Conservation (phyloP, 1,284 basidiomycete species). For the Porogramme epimiltina region DNA sequence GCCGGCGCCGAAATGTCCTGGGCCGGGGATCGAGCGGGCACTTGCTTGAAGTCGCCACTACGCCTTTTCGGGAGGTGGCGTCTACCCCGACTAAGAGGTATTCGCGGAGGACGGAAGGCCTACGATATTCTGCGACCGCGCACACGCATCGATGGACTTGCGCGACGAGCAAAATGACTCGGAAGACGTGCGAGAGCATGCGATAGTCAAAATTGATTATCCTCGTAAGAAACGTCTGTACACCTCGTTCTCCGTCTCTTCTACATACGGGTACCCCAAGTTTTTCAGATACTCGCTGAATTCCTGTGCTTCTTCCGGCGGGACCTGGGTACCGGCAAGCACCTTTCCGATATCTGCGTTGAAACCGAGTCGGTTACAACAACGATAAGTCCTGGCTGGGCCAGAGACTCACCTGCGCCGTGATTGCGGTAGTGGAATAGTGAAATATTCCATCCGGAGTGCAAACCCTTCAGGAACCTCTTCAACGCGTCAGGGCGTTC, state of each 20-base stretch:
- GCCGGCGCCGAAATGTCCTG: too few relatives aligned
- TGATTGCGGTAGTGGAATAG: conserved; percentile 98
- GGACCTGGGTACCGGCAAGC: conserved; percentile 93
- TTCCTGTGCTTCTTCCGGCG: conserved; percentile 58
- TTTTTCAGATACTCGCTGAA: conserved; percentile 80
- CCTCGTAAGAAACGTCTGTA: conserved; percentile 75
- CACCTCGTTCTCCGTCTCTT: conserved; percentile 91
- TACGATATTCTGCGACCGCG: too few relatives aligned
- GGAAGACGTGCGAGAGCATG: too few relatives aligned
- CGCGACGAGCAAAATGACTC: too few relatives aligned
- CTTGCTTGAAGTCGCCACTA: too few relatives aligned
- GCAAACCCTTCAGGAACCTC: conserved; percentile 85
- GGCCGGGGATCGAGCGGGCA: too few relatives aligned
- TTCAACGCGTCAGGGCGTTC: conserved; percentile 92
- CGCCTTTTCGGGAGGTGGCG: too few relatives aligned
- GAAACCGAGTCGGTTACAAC: too few relatives aligned
- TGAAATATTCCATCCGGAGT: conserved; percentile 91
- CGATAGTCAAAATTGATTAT: conserved; percentile 14
- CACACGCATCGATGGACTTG: too few relatives aligned
- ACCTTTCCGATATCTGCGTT: conserved; percentile 90
- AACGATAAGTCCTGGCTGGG: neutral
- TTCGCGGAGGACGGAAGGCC: too few relatives aligned
- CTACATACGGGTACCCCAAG: conserved; percentile 86
- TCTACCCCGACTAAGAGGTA: too few relatives aligned
- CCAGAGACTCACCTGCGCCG: conserved; percentile 72